Evolutionary conservation across 495 filamentous ascomycete species (phyloP).

Genomic region (Hyaloscypha variabilis): DNA sequence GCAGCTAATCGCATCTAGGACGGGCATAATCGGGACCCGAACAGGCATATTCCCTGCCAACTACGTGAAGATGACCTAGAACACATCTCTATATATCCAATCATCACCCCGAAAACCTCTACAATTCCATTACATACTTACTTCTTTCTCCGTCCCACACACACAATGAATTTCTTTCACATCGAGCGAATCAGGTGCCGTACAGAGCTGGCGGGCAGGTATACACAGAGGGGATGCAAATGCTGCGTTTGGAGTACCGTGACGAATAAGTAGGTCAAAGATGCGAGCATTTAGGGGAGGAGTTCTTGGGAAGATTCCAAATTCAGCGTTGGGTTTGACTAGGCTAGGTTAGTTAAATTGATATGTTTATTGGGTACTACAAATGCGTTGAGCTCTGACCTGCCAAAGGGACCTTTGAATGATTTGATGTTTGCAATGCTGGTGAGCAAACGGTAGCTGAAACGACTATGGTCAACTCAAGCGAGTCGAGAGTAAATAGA

Average conservation of each 20-base stretch:
- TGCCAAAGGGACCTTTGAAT: background rate
- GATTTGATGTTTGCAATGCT: too few relatives aligned
- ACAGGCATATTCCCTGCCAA: constrained; percentile 44
- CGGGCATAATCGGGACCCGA: constrained; percentile 54
- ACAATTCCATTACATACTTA: background rate
- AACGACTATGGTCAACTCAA: too few relatives aligned
- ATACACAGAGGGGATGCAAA: background rate
- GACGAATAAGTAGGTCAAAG: background rate
- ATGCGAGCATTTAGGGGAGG: background rate
- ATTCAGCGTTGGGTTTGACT: background rate
- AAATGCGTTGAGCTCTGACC: background rate
- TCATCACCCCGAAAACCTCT: background rate
- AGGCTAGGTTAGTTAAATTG: background rate
- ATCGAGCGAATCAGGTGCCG: background rate
- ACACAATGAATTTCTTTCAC: background rate
- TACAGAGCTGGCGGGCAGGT: background rate
- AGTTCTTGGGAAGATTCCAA: background rate
- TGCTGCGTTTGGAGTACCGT: background rate
- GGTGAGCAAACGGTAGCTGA: too few relatives aligned
- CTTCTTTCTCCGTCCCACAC: background rate
- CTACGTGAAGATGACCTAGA: constrained; percentile 23
- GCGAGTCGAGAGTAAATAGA: too few relatives aligned
- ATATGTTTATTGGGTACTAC: background rate
- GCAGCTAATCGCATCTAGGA: constrained; percentile 42
- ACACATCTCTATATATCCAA: background rate